Evolutionary conservation across 2,329 filamentous ascomycete species (phyloP).

Genomic region (Fusarium nodosum): DNA sequence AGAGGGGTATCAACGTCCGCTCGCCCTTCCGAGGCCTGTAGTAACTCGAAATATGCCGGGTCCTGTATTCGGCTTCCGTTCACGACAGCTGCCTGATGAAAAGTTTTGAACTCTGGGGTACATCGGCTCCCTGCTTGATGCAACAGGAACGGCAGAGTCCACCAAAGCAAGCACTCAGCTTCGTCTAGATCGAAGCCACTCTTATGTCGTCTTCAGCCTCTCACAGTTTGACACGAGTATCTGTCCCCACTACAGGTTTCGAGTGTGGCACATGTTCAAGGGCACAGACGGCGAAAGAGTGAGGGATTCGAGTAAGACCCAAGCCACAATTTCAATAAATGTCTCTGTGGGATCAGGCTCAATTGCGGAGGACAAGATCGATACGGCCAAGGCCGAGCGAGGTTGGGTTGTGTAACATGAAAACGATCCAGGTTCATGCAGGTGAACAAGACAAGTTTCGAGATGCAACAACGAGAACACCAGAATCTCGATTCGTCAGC

Average conservation of each 20-base stretch:
- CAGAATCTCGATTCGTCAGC: conserved; percentile 36
- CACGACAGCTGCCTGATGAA: conserved; percentile 8
- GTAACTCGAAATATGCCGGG: conserved; percentile 20
- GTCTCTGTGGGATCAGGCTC: conserved; percentile 18
- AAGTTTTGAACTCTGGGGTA: conserved; percentile 21
- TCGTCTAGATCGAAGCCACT: conserved; percentile 38
- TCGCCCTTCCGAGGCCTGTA: conserved; percentile 22
- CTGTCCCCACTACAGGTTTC: conserved; percentile 32
- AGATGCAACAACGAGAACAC: conserved; percentile 20
- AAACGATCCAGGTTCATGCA: conserved; percentile 28
- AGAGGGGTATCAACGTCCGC: conserved; percentile 28
- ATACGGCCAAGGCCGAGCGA: conserved; percentile 13
- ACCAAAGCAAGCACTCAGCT: conserved; percentile 21
- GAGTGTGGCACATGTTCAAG: conserved; percentile 47
- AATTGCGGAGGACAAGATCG: conserved; percentile 19
- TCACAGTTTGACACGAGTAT: conserved; percentile 54
- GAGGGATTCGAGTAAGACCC: conserved; percentile 17
- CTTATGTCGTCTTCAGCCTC: conserved; percentile 46
- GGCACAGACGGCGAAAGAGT: conserved; percentile 9
- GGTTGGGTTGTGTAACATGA: conserved; percentile 28
- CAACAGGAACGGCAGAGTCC: conserved; percentile 6
- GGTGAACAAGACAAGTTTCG: conserved; percentile 21
- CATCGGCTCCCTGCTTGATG: conserved; percentile 21
- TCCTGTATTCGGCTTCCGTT: conserved; percentile 36
- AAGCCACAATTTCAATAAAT: conserved; percentile 27